Base-by-base conservation (phyloP, 2,329 filamentous ascomycete species). In the Phialocephala sp. region DNA sequence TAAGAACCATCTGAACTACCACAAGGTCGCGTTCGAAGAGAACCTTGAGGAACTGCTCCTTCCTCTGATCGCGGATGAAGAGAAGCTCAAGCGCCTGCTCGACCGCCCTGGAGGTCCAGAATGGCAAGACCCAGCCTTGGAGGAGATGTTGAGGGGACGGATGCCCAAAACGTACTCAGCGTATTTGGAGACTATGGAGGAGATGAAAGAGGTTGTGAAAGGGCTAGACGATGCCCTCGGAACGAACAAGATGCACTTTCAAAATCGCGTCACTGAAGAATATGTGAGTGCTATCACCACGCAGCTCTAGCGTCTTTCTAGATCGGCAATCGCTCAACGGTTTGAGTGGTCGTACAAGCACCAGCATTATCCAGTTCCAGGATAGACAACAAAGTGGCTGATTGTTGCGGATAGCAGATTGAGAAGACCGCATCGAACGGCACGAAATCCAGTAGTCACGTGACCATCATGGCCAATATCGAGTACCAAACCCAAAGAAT, bases 61-160 rank as follows among this genome's bases (percentile, higher is more conserved):
- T 41, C 68, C 64, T 14, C 35, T 70, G 27, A 65, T 70, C 47
- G 68, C 64, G 4, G 68, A 68, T 15, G 64, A 70, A 8, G 60
- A 60, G 5, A 65, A 59, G 37, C 45, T 70, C 4, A 24, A 62
- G 15, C 35, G 50, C 35, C 20, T 70, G 39, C 20, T 70, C 35
- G 36, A 55, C 32, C 50, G 65, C 22, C 65, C 63, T 59, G 68
- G 68, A 5, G 68, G 68, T 4, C 50, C 35, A 11, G 58, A 54
- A 45, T 68, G 68, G 64, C 8, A 63, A n/a, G 64, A 70, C 9
- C 58, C 63, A 18, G 35, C 43, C 4, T 39, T 70, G 14, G 68
- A 68, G 45, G 58, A 27, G 0, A 12, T 64, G n/a, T 52, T 68
- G 27, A 61, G 36, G 47, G 35, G 61, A 20, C 59, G 68, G n/a